A percentile compares a stretch with the other conserved stretches of the same genome.
Evolutionary conservation across 805 yeast species (phyloP).

Genomic region (Pichia rugopelliculosa): DNA sequence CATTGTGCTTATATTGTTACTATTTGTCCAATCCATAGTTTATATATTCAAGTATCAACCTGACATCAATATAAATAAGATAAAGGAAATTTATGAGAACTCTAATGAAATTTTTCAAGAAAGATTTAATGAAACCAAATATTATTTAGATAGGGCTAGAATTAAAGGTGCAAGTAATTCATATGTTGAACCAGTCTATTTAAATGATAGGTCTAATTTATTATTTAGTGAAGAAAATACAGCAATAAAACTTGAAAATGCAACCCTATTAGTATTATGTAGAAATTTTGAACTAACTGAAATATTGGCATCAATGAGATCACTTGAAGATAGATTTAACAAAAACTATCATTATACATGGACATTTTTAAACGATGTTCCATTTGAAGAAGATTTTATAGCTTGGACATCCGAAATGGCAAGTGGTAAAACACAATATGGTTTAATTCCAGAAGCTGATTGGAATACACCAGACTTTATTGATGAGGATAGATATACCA

Average conservation of each 20-base stretch:
- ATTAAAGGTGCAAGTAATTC: conserved; percentile 35
- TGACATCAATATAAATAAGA: neutral
- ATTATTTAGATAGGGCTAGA: conserved; percentile 13
- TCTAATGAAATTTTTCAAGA: conserved; percentile 7
- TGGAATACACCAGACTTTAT: conserved; percentile 78
- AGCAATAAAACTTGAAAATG: conserved; percentile 54
- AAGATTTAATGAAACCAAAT: conserved; percentile 11
- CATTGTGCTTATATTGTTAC: neutral
- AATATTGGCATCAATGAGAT: conserved; percentile 69
- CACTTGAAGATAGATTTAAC: conserved; percentile 71
- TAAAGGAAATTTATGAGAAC: conserved; percentile 5
- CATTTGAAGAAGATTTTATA: conserved; percentile 56
- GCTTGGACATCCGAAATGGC: conserved; percentile 55
- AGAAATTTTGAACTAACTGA: conserved; percentile 73
- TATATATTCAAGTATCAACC: neutral
- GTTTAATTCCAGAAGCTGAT: conserved; percentile 54
- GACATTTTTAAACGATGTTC: conserved; percentile 73
- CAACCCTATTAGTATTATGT: conserved; percentile 81
- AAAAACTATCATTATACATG: conserved; percentile 60
- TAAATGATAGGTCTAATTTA: neutral
- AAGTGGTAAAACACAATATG: conserved; percentile 61
- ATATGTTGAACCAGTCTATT: conserved; percentile 28
- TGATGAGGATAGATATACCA: conserved; percentile 47
- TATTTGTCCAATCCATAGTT: neutral
- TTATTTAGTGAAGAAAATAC: neutral